A percentile compares a stretch with the other conserved stretches of the same genome.
phyloP scores from a whole-genome alignment of 176 grass and related monocot species.

The Oryza glaberrima region DNA sequence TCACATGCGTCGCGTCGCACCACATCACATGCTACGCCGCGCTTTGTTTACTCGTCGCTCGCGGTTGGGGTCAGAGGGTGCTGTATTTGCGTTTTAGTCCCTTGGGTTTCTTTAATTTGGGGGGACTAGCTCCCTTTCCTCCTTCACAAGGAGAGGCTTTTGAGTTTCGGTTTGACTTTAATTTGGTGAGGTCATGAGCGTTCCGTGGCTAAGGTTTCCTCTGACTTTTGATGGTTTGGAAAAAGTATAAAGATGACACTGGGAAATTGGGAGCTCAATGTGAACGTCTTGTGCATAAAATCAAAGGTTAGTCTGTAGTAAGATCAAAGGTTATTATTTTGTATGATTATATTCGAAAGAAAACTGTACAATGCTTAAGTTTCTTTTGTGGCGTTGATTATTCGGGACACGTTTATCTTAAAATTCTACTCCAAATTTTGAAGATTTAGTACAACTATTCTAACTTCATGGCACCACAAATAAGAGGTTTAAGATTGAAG shows the following conservation, averaged over 20 bases:
- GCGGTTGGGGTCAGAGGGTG: conserved; percentile 12
- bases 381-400: not conserved
- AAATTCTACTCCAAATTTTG: not conserved
- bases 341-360: not conserved
- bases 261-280: not conserved
- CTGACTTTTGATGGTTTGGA: not conserved
- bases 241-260: not conserved
- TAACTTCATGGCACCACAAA: not conserved
- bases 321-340: not conserved
- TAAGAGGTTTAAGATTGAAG: not conserved
- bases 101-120: not conserved
- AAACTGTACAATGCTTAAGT: not conserved
- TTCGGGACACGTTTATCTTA: too few species aligned
- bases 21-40: conserved; percentile 27
- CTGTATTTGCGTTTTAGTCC: not conserved
- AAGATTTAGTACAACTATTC: not conserved
- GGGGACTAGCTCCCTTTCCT: not conserved
- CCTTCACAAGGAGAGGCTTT: not conserved
- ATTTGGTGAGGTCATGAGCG: not conserved
- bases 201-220: not conserved
- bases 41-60: conserved; percentile 37
- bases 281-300: not conserved
- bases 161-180: not conserved
- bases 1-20: conserved; percentile 38
- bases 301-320: not conserved